Evolutionary conservation across 768 basidiomycete genomes (phyloP).

Genomic region (Glaciozyma antarctica): DNA sequence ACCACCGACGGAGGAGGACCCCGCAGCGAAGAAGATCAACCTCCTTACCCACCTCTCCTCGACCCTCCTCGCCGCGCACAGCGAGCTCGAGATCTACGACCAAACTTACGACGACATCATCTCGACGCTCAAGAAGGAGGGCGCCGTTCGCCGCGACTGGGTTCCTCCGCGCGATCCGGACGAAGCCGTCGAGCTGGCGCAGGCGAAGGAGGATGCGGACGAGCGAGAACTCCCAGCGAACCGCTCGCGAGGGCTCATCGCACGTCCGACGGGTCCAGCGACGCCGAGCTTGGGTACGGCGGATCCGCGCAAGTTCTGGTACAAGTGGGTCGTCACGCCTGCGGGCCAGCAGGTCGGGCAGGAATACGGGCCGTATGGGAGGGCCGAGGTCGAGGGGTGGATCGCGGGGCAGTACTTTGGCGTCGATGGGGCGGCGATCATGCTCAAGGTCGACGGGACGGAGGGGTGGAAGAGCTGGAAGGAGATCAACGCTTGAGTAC

Average conservation of each 20-base stretch:
- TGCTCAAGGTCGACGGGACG: conserved; percentile 52
- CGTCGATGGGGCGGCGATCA: conserved; percentile 61
- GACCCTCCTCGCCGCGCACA: conserved; percentile 66
- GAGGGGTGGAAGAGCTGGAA: conserved; percentile 21
- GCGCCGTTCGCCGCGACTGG: conserved; percentile 60
- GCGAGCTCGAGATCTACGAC: conserved; percentile 76
- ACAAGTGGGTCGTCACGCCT: conserved; percentile 56
- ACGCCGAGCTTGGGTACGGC: background rate
- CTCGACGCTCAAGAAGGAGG: conserved; percentile 61
- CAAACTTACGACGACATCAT: conserved; percentile 78
- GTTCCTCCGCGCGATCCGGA: conserved; percentile 55
- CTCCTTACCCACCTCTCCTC: conserved; percentile 75
- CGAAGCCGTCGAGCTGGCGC: conserved; percentile 1
- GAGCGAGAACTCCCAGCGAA: background rate
- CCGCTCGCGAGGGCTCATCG: conserved; percentile 7
- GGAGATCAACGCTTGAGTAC: conserved; percentile 2
- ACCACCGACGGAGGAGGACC: background rate
- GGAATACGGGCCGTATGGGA: conserved; percentile 68
- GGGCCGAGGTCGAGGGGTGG: conserved; percentile 73
- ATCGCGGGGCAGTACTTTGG: conserved; percentile 75
- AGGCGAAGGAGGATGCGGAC: conserved; percentile 39
- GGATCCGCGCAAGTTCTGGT: conserved; percentile 49
- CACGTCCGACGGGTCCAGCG: background rate
- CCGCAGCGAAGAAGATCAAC: conserved; percentile 48
- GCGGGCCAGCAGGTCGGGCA: conserved; percentile 43